A percentile compares a stretch with the other conserved stretches of the same genome.
These are phyloP conservation scores for Plantago major DNA, from an alignment of 257 asterid genomes.

Conservation along the genomic window DNA sequence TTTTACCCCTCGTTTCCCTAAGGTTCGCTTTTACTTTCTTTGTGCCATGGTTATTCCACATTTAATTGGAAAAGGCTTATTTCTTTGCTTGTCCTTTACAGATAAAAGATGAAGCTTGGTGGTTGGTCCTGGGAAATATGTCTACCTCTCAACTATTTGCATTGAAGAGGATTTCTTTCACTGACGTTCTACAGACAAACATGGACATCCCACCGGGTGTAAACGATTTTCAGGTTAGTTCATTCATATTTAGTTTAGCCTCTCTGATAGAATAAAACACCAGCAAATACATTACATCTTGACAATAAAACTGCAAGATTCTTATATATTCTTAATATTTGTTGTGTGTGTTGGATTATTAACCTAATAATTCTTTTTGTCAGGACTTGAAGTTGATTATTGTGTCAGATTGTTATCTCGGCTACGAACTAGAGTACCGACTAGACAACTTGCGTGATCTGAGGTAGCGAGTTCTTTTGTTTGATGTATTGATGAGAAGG, in stretches of 20 bases:
- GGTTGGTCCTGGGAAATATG: slow-evolving; percentile 81
- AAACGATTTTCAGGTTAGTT: slow-evolving; percentile 52
- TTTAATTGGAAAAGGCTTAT: slow-evolving; percentile 14
- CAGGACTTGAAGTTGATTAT: slow-evolving; percentile 77
- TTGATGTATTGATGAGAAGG: too few species aligned
- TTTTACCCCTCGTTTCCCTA: slow-evolving; percentile 79
- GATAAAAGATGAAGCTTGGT: slow-evolving; percentile 99
- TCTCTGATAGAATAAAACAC: too few species aligned
- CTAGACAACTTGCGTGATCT: slow-evolving; percentile 37
- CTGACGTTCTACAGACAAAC: slow-evolving; percentile 42
- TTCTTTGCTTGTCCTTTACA: slow-evolving; percentile 28
- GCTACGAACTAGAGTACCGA: slow-evolving; percentile 61
- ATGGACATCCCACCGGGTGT: slow-evolving; percentile 64
- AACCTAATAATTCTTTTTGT: slow-evolving; percentile 15
- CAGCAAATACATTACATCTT: too few species aligned
- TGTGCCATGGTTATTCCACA: not conserved
- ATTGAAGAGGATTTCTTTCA: slow-evolving; percentile 75
- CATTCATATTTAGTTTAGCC: too few species aligned
- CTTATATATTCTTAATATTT: too few species aligned
- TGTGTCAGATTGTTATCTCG: slow-evolving; percentile 81
- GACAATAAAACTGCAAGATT: not conserved
- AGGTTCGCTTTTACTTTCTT: slow-evolving; percentile 40
- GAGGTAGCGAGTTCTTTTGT: slow-evolving; percentile 8
- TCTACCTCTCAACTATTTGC: slow-evolving; percentile 66
- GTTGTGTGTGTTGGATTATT: too few species aligned